phyloP scores from a whole-genome alignment of 2,329 filamentous ascomycete species.

The Trichoderma oligosporum region DNA sequence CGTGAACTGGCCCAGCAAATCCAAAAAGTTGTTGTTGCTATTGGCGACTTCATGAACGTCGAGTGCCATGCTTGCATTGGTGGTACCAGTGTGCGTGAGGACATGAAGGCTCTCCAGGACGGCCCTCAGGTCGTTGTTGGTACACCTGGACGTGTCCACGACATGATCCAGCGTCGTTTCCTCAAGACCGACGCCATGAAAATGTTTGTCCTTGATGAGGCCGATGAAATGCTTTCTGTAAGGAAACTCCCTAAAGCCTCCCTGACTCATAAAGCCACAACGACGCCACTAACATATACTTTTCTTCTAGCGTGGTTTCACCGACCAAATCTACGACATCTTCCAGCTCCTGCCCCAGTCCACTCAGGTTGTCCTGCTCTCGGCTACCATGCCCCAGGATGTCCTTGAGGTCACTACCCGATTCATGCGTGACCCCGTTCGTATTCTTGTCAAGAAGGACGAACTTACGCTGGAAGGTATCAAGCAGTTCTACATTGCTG shows the following conservation, averaged over 20 bases:
- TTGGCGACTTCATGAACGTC: conserved; percentile 99
- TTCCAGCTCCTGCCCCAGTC: conserved; percentile 98
- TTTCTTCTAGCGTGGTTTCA: conserved; percentile 79
- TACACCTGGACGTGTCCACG: conserved; percentile 95
- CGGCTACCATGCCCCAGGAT: conserved; percentile 98
- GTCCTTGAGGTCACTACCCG: conserved; percentile 99
- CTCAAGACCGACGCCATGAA: conserved; percentile 98
- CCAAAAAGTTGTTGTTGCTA: conserved; percentile 91
- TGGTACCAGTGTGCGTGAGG: conserved; percentile 95
- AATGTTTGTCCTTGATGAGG: conserved; percentile 99
- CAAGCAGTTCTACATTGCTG: conserved; percentile 99
- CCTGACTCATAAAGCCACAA: background rate
- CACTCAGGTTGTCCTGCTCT: conserved; percentile 96
- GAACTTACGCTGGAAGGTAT: conserved; percentile 99
- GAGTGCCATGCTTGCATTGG: conserved; percentile 99
- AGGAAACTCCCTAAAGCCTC: conserved; percentile 29
- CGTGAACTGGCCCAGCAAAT: conserved; percentile 99
- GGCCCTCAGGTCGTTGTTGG: conserved; percentile 97
- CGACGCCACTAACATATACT: conserved; percentile 34
- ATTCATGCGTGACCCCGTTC: conserved; percentile 99
- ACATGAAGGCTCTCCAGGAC: conserved; percentile 96
- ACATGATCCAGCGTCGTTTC: conserved; percentile 99
- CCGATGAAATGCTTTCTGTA: conserved; percentile 97
- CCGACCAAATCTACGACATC: conserved; percentile 99
- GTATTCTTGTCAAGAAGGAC: conserved; percentile 99